phyloP scores from a whole-genome alignment of 2,329 filamentous ascomycete genomes.

The Colletotrichum viniferum region DNA sequence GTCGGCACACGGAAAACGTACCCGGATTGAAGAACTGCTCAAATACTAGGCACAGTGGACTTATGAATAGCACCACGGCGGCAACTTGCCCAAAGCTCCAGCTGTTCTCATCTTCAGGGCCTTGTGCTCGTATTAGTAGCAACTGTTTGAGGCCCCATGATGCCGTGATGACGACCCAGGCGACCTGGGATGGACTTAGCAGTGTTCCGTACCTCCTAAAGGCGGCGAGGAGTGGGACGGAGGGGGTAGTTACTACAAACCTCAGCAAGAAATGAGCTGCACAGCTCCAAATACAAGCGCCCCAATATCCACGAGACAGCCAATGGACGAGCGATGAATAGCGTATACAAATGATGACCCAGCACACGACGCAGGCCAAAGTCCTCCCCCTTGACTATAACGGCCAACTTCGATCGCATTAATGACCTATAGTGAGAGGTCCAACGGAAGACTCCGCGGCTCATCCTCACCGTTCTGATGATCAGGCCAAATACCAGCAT shows the following conservation, averaged over 20 bases:
- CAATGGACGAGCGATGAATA: not conserved
- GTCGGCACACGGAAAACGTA: not conserved
- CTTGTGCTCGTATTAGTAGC: not conserved
- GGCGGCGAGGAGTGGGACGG: rapidly evolving
- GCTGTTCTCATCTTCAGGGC: not conserved
- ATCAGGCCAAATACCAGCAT: not conserved
- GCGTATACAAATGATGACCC: not conserved
- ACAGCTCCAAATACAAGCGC: not conserved
- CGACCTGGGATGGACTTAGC: not conserved
- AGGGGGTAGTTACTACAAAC: not conserved
- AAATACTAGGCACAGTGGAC: rapidly evolving
- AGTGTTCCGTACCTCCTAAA: rapidly evolving
- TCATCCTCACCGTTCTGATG: not conserved
- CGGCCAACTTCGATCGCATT: not conserved
- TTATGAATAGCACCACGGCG: not conserved
- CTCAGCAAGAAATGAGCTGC: not conserved
- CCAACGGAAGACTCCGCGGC: not conserved
- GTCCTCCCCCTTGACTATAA: not conserved
- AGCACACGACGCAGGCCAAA: not conserved
- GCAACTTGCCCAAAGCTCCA: not conserved
- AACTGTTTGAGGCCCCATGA: not conserved
- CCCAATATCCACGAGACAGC: not conserved
- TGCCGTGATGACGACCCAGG: not conserved
- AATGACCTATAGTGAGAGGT: rapidly evolving
- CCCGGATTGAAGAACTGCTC: not conserved